These are phyloP conservation scores for Diaporthe sp. DNA, from an alignment of 2,329 filamentous ascomycete genomes.

Conservation along the genomic window DNA sequence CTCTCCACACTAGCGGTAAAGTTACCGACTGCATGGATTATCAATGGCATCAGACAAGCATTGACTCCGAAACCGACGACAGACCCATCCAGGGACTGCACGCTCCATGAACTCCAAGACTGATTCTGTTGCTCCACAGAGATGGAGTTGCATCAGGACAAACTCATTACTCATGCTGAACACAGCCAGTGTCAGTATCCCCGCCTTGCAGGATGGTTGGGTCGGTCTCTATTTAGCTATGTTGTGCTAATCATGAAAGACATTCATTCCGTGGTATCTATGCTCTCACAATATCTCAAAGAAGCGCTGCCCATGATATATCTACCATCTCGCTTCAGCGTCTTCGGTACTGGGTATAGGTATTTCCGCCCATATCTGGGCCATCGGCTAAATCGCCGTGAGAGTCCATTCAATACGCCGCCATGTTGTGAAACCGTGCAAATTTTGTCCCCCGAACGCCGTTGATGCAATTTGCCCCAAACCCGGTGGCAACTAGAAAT, in stretches of 20 bases:
- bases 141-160: background rate
- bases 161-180: background rate
- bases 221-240: background rate
- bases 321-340: slow-evolving; percentile 41
- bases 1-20: slow-evolving; percentile 28
- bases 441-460: slow-evolving; percentile 42
- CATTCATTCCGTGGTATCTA: slow-evolving; percentile 34
- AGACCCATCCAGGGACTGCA: background rate
- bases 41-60: background rate
- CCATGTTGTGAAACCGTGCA: slow-evolving; percentile 32
- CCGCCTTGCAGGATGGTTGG: background rate
- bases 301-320: slow-evolving; percentile 39
- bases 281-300: slow-evolving; percentile 34
- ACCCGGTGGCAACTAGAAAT: slow-evolving; percentile 66
- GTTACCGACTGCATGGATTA: slow-evolving; percentile 23
- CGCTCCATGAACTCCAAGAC: background rate
- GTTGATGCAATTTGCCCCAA: slow-evolving; percentile 43
- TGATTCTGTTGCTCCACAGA: background rate
- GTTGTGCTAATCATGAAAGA: slow-evolving; percentile 15
- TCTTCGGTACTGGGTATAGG: slow-evolving; percentile 37
- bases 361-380: slow-evolving; percentile 35
- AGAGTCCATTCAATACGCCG: slow-evolving; percentile 38
- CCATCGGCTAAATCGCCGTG: slow-evolving; percentile 33
- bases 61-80: background rate
- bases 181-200: background rate